Conservation (phyloP, 2,329 filamentous ascomycete species). For the Sclerotinia borealis region DNA sequence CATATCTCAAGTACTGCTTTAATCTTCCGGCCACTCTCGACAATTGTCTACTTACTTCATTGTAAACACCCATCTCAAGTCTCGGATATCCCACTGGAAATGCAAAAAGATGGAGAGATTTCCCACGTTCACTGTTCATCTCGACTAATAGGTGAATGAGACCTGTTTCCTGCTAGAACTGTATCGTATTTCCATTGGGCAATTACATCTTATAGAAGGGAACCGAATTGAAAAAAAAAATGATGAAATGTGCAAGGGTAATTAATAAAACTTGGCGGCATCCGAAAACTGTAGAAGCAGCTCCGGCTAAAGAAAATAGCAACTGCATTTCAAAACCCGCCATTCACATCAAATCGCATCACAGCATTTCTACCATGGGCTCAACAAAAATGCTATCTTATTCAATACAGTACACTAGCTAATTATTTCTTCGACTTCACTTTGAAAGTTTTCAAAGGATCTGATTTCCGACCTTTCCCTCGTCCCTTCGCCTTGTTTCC, state of each 20-base stretch:
- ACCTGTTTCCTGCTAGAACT: too few relatives aligned
- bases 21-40: too few relatives aligned
- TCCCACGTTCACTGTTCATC: not conserved
- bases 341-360: not conserved
- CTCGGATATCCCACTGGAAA: not conserved
- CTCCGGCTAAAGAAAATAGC: not conserved
- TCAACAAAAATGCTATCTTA: constrained; percentile 4
- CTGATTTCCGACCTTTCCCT: constrained; percentile 58
- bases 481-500: constrained; percentile 44
- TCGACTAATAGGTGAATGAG: not conserved
- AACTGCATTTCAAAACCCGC: too few relatives aligned
- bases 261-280: accelerated
- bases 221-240: too few relatives aligned
- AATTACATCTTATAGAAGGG: not conserved
- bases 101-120: not conserved
- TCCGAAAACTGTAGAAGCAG: not conserved
- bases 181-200: not conserved
- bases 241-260: not conserved
- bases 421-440: constrained; percentile 35
- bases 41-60: too few relatives aligned
- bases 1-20: too few relatives aligned
- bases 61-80: not conserved
- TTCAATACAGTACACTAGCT: constrained; percentile 4
- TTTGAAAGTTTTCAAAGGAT: constrained; percentile 88
- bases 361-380: not conserved